Evolutionary conservation across 768 basidiomycete species (phyloP), one percentile per base, ranked within the genome.

Genomic region (Pleurotus tuoliensis): DNA sequence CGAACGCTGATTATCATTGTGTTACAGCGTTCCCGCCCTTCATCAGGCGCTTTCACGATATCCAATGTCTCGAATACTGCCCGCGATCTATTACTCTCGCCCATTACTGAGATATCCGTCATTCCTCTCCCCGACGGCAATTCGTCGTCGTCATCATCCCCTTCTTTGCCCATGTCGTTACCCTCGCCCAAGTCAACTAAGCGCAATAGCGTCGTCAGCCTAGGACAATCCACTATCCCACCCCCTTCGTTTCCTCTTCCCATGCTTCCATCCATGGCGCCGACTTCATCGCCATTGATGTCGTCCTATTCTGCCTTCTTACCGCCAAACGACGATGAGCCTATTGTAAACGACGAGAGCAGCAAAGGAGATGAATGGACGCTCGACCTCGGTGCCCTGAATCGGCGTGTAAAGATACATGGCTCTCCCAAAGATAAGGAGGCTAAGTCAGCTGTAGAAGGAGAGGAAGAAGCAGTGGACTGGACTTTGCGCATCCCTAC

Each of bases 401-500:
- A 41, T 12, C 24, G 24, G 24, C 24, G 4, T 24, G 24, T 24
- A 24, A 24, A 24, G 4, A 24, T 24, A 5, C 24, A 24, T 24
- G 24, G 30, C 30, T 34, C 30, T 4, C 30, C 30, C 3, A 34
- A 34, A 6, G 34, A 50, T 4, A 20, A 50, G 34, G 27, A 50
- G 1, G 25, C 13, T 2, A 18, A 30, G 24, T 0, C 25, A 11
- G 20, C 24, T 38, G 37, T 5, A 16, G 49, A 51, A n/a, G 9
- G 18, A 37, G 15, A 8, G n/a, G 11, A 24, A 53, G 39, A 16
- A 3, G 38, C 37, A 53, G 30, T 34, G 5, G 51, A 53, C n/a
- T 53, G 51, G 51, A 53, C 51, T 25, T 22, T 53, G 18, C 37
- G n/a, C 12, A 30, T 53, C 15, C 51, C 51, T 15, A 34, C 51